Evolutionary conservation across 2,329 filamentous ascomycete genomes (phyloP).

Genomic region (Biscogniauxia marginata): DNA sequence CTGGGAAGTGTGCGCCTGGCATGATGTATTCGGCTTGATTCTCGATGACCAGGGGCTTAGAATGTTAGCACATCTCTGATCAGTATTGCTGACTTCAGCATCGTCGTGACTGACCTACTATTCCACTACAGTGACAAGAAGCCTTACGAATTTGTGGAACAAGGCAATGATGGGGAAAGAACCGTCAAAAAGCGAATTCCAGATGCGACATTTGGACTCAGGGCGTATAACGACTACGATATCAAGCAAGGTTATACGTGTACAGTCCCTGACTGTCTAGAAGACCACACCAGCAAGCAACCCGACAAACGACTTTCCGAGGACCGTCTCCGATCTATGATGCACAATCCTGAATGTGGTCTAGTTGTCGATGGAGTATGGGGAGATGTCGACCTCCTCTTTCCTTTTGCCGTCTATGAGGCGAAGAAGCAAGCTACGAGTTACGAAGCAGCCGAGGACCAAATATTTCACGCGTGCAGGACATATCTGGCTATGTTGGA

Average conservation of each 20-base stretch:
- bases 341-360: background rate
- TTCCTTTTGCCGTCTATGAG: background rate
- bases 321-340: background rate
- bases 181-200: background rate
- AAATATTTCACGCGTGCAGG: background rate
- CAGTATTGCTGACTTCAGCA: background rate
- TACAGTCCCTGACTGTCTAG: background rate
- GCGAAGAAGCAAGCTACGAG: background rate
- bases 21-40: background rate
- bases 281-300: background rate
- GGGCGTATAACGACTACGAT: background rate
- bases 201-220: constrained; percentile 1
- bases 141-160: background rate
- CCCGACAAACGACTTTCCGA: background rate
- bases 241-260: background rate
- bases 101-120: background rate
- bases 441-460: background rate
- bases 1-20: background rate
- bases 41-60: background rate
- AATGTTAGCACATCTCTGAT: background rate
- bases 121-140: background rate
- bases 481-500: constrained; percentile 1
- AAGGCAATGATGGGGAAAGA: background rate
- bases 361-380: background rate
- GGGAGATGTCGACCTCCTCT: background rate